Base-by-base conservation (phyloP, 441 rosid genomes). In the Adansonia rubrostipa region DNA sequence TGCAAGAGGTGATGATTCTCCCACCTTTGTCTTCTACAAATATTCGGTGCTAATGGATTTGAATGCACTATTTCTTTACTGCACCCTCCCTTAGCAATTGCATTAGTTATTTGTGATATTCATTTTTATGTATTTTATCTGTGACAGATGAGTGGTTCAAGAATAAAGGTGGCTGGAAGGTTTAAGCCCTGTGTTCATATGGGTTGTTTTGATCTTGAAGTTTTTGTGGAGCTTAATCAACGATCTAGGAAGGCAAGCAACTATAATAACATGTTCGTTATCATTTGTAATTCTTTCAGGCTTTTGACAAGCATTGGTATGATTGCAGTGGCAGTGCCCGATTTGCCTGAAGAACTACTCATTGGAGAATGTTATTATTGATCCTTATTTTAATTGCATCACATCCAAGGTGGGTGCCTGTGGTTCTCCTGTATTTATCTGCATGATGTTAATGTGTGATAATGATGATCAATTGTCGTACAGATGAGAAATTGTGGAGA, bases 311-410 rank as follows among this genome's bases (percentile, higher is more conserved):
- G 73, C 22, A 60, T 71, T 83, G 80, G 71, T 70, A 69, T 75
- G 64, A 74, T 50, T 85, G 86, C 97, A 97, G 99, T 97, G 99
- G 99, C 99, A 97, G 83, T 97, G 99, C 84, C 99, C 99, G 28
- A 80, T 89, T 83, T 95, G 99, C 85, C 84, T 95, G 79, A 95
- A 87, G 88, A 97, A 97, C 89, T 93, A 93, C 82, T 90, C 99
- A 11, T 83, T 93, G 89, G 99, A 95, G 84, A 81, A 88, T 82
- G 72, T 97, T 76, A 93, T 97, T 67, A 87, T 93, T 61, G 99
- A 95, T 81, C 99, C 99, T 36, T 97, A 90, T 87, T 95, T 97
- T 85, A 97, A 95, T 82, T 92, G 93, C 57, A 87, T 97, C 79
- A 85, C 99, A 40, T 87, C 97, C 53, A 86, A 90, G 99, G 99